Evolutionary conservation across 73 alveolate species (phyloP).

Genomic region (Paramecium pentaurelia): DNA sequence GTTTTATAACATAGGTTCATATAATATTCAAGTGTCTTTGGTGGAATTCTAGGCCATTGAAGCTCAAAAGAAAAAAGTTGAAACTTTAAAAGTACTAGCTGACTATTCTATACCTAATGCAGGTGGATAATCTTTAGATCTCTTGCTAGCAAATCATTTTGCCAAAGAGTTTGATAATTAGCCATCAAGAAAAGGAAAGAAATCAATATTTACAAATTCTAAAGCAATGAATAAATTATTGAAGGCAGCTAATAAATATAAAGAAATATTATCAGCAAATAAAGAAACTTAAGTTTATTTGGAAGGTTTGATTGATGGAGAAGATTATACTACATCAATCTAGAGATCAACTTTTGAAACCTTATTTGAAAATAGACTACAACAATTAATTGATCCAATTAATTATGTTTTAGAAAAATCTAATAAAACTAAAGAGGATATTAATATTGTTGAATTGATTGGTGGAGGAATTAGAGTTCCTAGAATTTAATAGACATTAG

Average conservation of each 20-base stretch:
- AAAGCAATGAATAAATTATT: constrained; percentile 70
- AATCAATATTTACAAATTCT: constrained; percentile 44
- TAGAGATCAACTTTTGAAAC: constrained; percentile 85
- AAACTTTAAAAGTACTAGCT: constrained; percentile 60
- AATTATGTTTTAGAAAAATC: constrained; percentile 76
- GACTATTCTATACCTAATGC: constrained; percentile 58
- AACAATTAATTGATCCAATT: constrained; percentile 75
- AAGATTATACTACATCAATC: constrained; percentile 71
- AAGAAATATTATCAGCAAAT: constrained; percentile 94
- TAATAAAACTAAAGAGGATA: constrained; percentile 70
- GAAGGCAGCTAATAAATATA: constrained; percentile 68
- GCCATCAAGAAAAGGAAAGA: constrained; percentile 55
- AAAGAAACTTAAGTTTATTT: constrained; percentile 80
- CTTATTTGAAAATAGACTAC: constrained; percentile 55
- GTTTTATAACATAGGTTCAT: constrained; percentile 94
- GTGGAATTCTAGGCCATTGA: constrained; percentile 67
- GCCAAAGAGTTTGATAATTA: constrained; percentile 53
- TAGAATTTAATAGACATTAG: constrained; percentile 77
- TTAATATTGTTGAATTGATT: constrained; percentile 85
- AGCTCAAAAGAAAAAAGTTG: constrained; percentile 29
- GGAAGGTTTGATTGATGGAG: constrained; percentile 81
- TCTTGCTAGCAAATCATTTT: constrained; percentile 56
- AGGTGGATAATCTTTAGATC: constrained; percentile 73
- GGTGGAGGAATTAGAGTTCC: constrained; percentile 99
- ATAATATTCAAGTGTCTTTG: constrained; percentile 82